Base-by-base conservation (phyloP, 495 filamentous ascomycete genomes). In the Platismatia glauca region DNA sequence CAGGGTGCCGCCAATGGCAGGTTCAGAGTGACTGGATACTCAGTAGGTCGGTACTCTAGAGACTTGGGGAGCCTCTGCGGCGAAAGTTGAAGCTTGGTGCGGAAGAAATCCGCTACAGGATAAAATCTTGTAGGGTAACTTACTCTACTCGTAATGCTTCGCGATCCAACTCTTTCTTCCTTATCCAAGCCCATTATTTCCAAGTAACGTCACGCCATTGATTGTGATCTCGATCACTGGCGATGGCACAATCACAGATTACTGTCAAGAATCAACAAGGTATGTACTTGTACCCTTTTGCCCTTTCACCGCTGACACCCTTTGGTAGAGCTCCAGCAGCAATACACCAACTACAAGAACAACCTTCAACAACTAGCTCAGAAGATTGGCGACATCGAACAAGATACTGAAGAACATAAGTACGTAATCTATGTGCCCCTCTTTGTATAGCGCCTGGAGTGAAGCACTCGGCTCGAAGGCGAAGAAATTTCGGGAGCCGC, bases 381-480 rank as follows among this genome's bases (percentile, higher is more conserved):
- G 70, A 97, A 96, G 77, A 96, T 97, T 66, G 94, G 94, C 11
- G 91, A 97, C 71, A 88, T 98, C 58, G 94, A 98, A 75, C 89
- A 95, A 71, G 94, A 98, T 69, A 85, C 89, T 33, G 94, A 98
- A 73, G 94, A 98, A 73, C 94, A 98, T 78, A 97, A 94, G 94
- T 98, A 75, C 29, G 68, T 64, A 38, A 38, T 38, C 41, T 61
- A 38, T 29, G 15, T 59, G 46, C 48, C 31, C 3, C 27, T 53
- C n/a, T 4, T 27, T 16, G 0, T 18, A 27, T n/a, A 53, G 27
- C 20, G 53, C 16, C 5, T 50, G 20, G n/a, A 22, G 31, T 7
- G 11, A 24, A 31, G 29, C 31, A 63, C 35, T 33, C n/a, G 9
- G 41, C 22, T 7, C 18, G 15, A 22, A 58, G n/a, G 64, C 57